Conservation (phyloP, 768 basidiomycete species). For the Coprinopsis strossmayeri region DNA sequence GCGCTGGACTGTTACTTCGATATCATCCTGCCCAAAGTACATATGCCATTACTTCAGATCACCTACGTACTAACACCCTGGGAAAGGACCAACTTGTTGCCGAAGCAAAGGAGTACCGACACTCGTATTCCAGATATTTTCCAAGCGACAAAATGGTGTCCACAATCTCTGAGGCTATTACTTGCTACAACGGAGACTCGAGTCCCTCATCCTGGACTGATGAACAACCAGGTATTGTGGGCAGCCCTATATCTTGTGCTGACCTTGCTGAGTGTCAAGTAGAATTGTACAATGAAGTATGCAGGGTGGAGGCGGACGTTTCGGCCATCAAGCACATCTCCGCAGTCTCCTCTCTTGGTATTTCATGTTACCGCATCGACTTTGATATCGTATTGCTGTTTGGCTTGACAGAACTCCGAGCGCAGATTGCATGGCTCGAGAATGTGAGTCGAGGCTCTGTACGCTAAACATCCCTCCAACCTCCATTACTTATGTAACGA, state of each 20-base stretch:
- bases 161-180: not conserved
- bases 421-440: slow-evolving; percentile 36
- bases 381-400: slow-evolving; percentile 42
- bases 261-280: not conserved
- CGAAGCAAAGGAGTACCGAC: not conserved
- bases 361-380: slow-evolving; percentile 21
- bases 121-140: no score
- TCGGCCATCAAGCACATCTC: not conserved
- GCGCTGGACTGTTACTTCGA: not conserved
- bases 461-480: no score
- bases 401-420: slow-evolving; percentile 44
- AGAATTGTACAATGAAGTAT: not conserved
- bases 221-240: not conserved
- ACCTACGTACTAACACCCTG: not conserved
- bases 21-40: not conserved
- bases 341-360: not conserved
- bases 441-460: no score
- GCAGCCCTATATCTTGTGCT: not conserved
- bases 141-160: not conserved
- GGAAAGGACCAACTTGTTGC: not conserved
- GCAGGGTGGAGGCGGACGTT: not conserved
- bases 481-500: no score
- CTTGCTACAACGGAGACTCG: not conserved
- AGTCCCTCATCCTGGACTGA: not conserved
- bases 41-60: not conserved